Evolutionary conservation across 768 basidiomycete genomes (phyloP).

Genomic region (Trametes coccinea): DNA sequence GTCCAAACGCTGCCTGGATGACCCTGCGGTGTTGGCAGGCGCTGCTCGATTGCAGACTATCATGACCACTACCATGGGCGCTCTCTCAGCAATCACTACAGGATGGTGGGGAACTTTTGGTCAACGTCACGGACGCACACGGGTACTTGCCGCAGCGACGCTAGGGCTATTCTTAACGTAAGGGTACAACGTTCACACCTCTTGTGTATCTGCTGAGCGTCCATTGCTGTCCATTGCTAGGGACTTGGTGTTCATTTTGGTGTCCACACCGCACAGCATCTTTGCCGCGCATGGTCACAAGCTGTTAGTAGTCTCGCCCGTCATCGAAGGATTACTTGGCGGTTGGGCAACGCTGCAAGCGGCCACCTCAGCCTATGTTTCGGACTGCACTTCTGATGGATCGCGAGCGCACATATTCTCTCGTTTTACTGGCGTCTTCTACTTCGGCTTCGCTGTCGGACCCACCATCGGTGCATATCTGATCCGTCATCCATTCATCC

Average conservation of each 20-base stretch:
- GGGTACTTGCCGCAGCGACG: constrained; percentile 65
- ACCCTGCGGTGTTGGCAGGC: constrained; percentile 63
- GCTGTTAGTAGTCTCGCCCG: constrained; percentile 74
- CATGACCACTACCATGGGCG: constrained; percentile 75
- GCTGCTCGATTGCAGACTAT: constrained; percentile 76
- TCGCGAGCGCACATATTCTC: constrained; percentile 62
- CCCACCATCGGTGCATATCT: constrained; percentile 66
- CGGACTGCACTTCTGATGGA: constrained; percentile 80
- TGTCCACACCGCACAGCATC: constrained; percentile 62
- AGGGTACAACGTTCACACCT: constrained; percentile 29
- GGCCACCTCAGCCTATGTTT: constrained; percentile 68
- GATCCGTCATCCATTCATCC: constrained; percentile 45
- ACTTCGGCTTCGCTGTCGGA: constrained; percentile 75
- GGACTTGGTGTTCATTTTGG: constrained; percentile 78
- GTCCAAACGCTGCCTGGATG: constrained; percentile 41
- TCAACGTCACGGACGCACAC: constrained; percentile 75
- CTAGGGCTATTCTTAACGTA: constrained; percentile 75
- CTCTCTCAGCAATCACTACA: constrained; percentile 78
- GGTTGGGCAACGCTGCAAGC: constrained; percentile 69
- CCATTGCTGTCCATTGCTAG: constrained; percentile 39
- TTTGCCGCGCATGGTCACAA: constrained; percentile 67
- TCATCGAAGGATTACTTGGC: constrained; percentile 78
- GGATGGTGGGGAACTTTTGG: constrained; percentile 86
- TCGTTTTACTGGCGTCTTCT: constrained; percentile 74
- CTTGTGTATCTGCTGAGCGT: constrained; percentile 28